phyloP scores from a whole-genome alignment of 306 rosid genomes.

The Casuarina cunninghamiana region DNA sequence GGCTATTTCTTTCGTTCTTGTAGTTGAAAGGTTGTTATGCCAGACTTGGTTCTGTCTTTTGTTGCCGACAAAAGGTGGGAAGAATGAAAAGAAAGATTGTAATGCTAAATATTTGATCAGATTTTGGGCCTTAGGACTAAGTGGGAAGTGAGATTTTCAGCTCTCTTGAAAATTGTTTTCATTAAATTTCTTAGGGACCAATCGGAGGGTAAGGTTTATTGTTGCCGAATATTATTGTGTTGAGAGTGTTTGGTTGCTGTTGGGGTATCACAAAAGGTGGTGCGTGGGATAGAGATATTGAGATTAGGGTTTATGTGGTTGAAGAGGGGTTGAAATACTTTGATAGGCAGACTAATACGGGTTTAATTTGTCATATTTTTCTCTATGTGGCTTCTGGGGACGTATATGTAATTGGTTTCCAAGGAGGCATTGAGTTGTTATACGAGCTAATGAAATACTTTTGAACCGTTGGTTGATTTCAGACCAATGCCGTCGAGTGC shows the following conservation, averaged over 20 bases:
- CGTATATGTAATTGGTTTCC: neutral
- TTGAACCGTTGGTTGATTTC: neutral
- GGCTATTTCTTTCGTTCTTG: conserved; percentile 3
- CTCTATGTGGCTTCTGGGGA: neutral
- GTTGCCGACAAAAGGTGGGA: conserved; percentile 9
- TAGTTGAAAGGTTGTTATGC: neutral
- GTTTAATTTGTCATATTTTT: neutral
- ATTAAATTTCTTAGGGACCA: neutral
- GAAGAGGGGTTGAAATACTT: neutral
- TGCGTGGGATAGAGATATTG: neutral
- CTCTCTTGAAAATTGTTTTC: neutral
- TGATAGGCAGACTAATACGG: neutral
- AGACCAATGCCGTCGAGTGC: neutral
- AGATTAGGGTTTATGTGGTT: conserved; percentile 6
- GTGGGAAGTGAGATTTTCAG: neutral
- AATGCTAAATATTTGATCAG: too few relatives aligned
- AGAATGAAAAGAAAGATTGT: neutral
- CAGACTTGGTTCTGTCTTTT: neutral
- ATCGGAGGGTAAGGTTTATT: neutral
- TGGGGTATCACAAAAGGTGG: neutral
- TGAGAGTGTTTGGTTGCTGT: neutral
- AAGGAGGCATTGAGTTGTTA: neutral
- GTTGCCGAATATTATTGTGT: neutral
- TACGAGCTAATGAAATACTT: neutral
- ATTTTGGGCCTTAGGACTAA: neutral